A percentile compares a stretch with the other conserved stretches of the same genome.
phyloP scores from a whole-genome alignment of 306 rosid genomes.

The Amphicarpaea edgeworthii region DNA sequence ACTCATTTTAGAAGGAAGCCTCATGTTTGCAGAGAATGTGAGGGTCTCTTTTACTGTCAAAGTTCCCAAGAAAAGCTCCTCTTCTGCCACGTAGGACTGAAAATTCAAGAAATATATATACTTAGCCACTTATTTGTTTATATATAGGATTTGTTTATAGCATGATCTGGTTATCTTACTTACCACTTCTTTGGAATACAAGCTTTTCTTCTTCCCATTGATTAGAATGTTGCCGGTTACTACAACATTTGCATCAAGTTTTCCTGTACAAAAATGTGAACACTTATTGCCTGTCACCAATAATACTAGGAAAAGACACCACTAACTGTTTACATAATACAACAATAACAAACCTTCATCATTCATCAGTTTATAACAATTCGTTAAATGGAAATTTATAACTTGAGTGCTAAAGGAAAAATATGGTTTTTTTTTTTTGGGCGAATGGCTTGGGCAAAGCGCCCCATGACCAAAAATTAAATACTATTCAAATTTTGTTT shows the following conservation, averaged over 20 bases:
- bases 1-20: conserved; percentile 65
- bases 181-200: conserved; percentile 58
- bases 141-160: too few species aligned
- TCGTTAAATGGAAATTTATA: too few species aligned
- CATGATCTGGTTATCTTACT: conserved; percentile 45
- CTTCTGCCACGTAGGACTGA: conserved; percentile 86
- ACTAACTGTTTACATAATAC: too few species aligned
- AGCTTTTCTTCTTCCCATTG: conserved; percentile 57
- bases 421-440: too few species aligned
- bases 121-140: too few species aligned
- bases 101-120: conserved; percentile 21
- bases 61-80: conserved; percentile 72
- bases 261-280: conserved; percentile 49
- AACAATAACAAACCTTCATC: too few species aligned
- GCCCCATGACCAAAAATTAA: too few species aligned
- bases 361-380: too few species aligned
- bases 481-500: too few species aligned
- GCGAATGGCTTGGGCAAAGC: too few species aligned
- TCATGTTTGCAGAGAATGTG: conserved; percentile 67
- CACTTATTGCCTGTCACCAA: not conserved
- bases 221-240: conserved; percentile 59
- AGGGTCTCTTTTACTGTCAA: conserved; percentile 76
- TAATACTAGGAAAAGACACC: not conserved
- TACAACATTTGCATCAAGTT: conserved; percentile 52
- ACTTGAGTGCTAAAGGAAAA: too few species aligned